phyloP scores from a whole-genome alignment of 208 protist genomes.

The Leishmania braziliensis region DNA sequence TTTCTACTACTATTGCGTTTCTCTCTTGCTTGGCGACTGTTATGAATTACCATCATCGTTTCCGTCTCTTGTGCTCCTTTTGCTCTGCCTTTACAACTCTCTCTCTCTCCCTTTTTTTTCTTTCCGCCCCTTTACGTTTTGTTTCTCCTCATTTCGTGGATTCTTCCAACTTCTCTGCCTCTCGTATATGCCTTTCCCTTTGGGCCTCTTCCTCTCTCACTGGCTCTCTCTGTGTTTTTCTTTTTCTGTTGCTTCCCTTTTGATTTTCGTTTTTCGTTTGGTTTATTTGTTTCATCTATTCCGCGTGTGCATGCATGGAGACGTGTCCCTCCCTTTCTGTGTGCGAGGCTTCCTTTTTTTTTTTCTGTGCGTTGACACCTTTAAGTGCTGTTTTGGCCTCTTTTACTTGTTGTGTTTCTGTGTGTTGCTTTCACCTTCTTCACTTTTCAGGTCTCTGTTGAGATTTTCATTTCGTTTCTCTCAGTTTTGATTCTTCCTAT shows the following conservation, averaged over 20 bases:
- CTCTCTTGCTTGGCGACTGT: background rate
- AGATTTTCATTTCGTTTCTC: background rate
- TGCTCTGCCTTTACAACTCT: conserved; percentile 1
- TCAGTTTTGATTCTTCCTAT: background rate
- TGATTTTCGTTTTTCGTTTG: background rate
- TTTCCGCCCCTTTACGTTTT: background rate
- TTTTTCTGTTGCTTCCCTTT: background rate
- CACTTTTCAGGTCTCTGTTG: background rate
- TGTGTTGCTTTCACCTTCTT: background rate
- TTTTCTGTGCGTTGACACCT: background rate
- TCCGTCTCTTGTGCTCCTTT: conserved; percentile 3
- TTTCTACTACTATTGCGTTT: background rate
- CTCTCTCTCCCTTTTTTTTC: background rate
- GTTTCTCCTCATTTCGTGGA: background rate
- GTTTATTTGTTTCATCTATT: background rate
- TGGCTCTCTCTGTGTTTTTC: background rate
- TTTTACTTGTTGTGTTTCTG: background rate
- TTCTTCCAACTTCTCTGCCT: background rate
- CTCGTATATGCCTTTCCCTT: background rate
- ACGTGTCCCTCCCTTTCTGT: background rate
- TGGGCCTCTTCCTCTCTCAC: background rate
- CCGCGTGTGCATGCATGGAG: background rate
- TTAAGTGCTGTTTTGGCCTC: background rate
- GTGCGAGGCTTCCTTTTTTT: too few species aligned
- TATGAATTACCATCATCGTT: background rate